Conservation (phyloP, 768 basidiomycete species). For the Hortiboletus flavorubellus region DNA sequence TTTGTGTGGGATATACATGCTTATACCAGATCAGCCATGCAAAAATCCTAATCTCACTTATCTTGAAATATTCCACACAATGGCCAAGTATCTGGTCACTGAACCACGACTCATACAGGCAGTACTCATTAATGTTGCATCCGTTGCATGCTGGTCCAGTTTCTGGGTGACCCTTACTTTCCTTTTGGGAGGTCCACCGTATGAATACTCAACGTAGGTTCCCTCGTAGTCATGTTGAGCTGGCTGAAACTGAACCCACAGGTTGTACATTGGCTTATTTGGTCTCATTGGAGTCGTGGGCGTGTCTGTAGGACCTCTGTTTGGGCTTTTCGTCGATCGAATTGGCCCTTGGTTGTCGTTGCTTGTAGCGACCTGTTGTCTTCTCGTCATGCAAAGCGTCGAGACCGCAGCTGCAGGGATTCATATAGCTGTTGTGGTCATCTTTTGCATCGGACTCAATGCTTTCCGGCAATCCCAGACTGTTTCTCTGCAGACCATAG, state of each 20-base stretch:
- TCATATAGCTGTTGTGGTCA: slow-evolving; percentile 34
- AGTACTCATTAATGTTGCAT: slow-evolving; percentile 20
- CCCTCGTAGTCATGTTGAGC: background rate
- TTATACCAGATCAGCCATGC: slow-evolving; percentile 41
- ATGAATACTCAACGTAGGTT: slow-evolving; percentile 33
- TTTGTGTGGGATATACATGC: slow-evolving; percentile 28
- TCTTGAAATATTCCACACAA: slow-evolving; percentile 31
- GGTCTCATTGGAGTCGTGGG: slow-evolving; percentile 44
- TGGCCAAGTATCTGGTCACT: slow-evolving; percentile 38
- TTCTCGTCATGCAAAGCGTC: slow-evolving; percentile 29
- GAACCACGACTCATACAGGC: slow-evolving; percentile 41
- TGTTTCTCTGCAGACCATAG: slow-evolving; percentile 29
- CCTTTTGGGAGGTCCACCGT: slow-evolving; percentile 38
- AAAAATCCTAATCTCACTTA: slow-evolving; percentile 38
- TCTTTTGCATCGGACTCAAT: slow-evolving; percentile 39
- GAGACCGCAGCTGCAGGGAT: slow-evolving; percentile 37
- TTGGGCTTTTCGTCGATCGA: slow-evolving; percentile 20
- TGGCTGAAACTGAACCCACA: background rate
- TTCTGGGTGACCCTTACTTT: slow-evolving; percentile 43
- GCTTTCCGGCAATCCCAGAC: slow-evolving; percentile 37
- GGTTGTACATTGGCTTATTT: slow-evolving; percentile 43
- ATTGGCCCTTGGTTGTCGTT: slow-evolving; percentile 42
- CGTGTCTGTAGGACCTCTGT: slow-evolving; percentile 24
- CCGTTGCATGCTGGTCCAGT: slow-evolving; percentile 28
- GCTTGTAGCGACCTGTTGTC: slow-evolving; percentile 29